Percentiles rank a stretch among this genome's conserved stretches.
Conservation (phyloP, 345 rosid genomes). For the Corymbia maculata region DNA sequence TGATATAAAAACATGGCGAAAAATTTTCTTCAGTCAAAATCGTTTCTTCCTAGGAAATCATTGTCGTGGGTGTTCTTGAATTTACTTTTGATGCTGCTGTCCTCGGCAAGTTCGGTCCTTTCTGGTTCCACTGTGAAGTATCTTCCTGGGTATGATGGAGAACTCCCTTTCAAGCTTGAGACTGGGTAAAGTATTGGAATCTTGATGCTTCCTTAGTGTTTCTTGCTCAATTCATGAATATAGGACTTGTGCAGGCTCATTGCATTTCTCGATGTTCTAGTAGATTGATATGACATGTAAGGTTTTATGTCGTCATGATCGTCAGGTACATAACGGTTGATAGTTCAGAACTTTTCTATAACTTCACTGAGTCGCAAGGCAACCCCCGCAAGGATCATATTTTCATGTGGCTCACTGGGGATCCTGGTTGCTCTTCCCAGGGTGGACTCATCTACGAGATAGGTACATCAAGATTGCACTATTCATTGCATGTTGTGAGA, state of each 20-base stretch:
- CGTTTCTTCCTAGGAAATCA: not conserved
- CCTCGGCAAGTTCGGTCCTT: not conserved
- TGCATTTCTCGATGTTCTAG: not conserved
- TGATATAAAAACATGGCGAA: not conserved
- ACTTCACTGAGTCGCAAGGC: no score
- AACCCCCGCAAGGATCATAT: not conserved
- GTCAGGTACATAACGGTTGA: not conserved
- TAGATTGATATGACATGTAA: not conserved
- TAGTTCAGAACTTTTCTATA: not conserved
- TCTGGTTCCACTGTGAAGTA: not conserved
- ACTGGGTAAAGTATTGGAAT: constrained; percentile 8
- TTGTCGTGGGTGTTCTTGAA: not conserved
- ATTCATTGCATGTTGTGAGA: not conserved
- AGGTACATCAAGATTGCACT: not conserved
- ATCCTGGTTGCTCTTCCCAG: not conserved
- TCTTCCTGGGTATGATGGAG: constrained; percentile 13
- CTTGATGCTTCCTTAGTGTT: not conserved
- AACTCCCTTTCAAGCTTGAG: constrained; percentile 17
- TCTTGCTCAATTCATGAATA: no score
- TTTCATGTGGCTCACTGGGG: not conserved
- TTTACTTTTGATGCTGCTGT: not conserved
- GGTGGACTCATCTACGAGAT: not conserved
- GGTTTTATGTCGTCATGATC: not conserved
- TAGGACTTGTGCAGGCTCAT: not conserved
- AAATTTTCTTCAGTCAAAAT: not conserved